Evolutionary conservation across 805 yeast species (phyloP), one percentile per base, ranked within the genome.

Genomic region (Vanderwaltozyma tropicalis): DNA sequence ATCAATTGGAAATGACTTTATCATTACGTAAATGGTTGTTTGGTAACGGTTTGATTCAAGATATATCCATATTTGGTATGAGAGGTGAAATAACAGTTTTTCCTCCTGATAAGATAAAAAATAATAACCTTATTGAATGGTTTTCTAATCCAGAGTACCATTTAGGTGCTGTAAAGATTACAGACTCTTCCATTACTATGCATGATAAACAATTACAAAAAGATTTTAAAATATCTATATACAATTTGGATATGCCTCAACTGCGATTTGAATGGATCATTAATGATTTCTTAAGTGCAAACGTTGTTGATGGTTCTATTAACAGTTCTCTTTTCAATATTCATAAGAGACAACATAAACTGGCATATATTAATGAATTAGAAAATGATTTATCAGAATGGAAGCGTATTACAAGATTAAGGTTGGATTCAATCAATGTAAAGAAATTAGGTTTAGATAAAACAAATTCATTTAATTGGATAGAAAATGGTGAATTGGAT

Each of bases 11-110:
- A 41, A 70, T 92, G 13, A 79, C 94, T 1, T 63, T 89, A 15
- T 81, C 94, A 9, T 74, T 92, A 49, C 67, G 71, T 39, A 84
- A 86, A 52, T 89, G 96, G 96, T 67, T 89, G 41, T 72, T 80
- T 43, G 94, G 95, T 0, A 71, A 74, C 31, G 98, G 98, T 1
- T 73, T 89, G 15, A 67, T 92, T 20, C 78, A 86, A 40, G 82
- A 77, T 38, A 71, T 86, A 43, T 85, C 82, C 40, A 69, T 88
- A 20, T 75, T 72, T 44, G 97, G 97, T 0, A 67, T 89, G 48
- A 69, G 89, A 25, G 97, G 98, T 6, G 78, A 78, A 1, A 77
- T 84, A 17, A 37, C 37, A 7, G 41, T 55, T 12, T 4, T 4
- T 15, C 37, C 30, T 4, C 12, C 33, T 7, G 18, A 32, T 2